Percentiles rank a stretch among this genome's conserved stretches.
These are phyloP conservation scores for Xylaria venustula DNA, from an alignment of 495 filamentous ascomycete species.

Conservation along the genomic window DNA sequence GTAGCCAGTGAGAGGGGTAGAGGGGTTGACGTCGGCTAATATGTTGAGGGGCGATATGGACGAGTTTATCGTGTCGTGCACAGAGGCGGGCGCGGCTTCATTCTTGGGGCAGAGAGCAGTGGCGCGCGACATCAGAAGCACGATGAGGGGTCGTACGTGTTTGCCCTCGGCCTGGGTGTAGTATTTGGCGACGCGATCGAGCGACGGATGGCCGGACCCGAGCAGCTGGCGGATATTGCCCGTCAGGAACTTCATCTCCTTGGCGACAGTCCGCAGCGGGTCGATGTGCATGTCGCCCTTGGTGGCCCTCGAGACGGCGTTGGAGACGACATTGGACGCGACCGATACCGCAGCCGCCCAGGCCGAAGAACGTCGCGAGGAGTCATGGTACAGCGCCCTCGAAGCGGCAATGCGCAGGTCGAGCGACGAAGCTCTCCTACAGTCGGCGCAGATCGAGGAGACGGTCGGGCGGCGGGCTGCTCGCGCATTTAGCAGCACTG, in stretches of 20 bases:
- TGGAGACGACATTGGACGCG: constrained; percentile 72
- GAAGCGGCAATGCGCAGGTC: constrained; percentile 33
- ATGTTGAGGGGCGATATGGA: constrained; percentile 74
- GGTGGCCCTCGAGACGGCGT: constrained; percentile 59
- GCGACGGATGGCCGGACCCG: constrained; percentile 86
- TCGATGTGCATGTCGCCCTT: constrained; percentile 64
- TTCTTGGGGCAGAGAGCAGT: constrained; percentile 75
- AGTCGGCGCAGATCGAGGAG: constrained; percentile 35
- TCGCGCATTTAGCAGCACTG: constrained; percentile 32
- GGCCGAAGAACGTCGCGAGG: constrained; percentile 38
- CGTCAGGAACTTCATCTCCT: constrained; percentile 91
- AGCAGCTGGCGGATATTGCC: constrained; percentile 85
- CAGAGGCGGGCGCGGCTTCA: constrained; percentile 33
- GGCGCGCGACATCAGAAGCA: constrained; percentile 93
- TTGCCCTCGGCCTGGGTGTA: constrained; percentile 97
- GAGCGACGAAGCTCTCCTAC: constrained; percentile 31
- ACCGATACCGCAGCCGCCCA: constrained; percentile 67
- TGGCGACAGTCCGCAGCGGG: constrained; percentile 78
- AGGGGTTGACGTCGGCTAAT: constrained; percentile 81
- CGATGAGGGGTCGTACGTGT: constrained; percentile 89
- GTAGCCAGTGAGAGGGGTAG: constrained; percentile 46
- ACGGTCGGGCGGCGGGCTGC: constrained; percentile 18
- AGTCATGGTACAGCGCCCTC: constrained; percentile 39
- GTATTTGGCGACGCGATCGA: constrained; percentile 96
- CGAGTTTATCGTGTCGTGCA: constrained; percentile 59